A percentile compares a stretch with the other conserved stretches of the same genome.
phyloP scores from a whole-genome alignment of 2,329 filamentous ascomycete species.

The Graphiopsis chlorocephala region DNA sequence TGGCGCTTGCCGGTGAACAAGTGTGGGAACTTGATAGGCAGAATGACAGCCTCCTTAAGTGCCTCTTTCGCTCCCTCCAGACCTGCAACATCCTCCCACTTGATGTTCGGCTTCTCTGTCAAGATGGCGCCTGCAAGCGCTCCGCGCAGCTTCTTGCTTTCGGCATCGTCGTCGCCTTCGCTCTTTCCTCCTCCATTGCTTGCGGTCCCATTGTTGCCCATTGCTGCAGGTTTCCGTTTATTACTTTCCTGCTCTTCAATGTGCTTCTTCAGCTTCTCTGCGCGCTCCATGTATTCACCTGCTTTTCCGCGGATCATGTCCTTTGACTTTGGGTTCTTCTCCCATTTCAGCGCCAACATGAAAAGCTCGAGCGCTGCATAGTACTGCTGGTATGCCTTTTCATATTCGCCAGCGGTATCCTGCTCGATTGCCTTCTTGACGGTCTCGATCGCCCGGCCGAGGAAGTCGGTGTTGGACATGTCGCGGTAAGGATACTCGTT shows the following conservation, averaged over 20 bases:
- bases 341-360: slow-evolving; percentile 99
- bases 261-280: slow-evolving; percentile 95
- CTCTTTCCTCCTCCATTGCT: slow-evolving; percentile 62
- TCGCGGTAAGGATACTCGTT: neutral
- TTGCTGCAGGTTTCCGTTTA: slow-evolving; percentile 66
- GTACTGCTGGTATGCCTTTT: slow-evolving; percentile 94
- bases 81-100: slow-evolving; percentile 97
- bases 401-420: slow-evolving; percentile 93
- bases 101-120: slow-evolving; percentile 91
- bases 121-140: slow-evolving; percentile 89
- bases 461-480: slow-evolving; percentile 97
- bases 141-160: slow-evolving; percentile 90
- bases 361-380: slow-evolving; percentile 95
- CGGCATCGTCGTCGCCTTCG: slow-evolving; percentile 62
- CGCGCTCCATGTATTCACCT: slow-evolving; percentile 95
- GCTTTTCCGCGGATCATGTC: slow-evolving; percentile 96
- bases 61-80: slow-evolving; percentile 93
- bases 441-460: slow-evolving; percentile 91
- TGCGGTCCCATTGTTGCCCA: slow-evolving; percentile 69
- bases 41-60: slow-evolving; percentile 92
- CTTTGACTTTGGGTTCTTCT: slow-evolving; percentile 96
- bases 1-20: slow-evolving; percentile 94
- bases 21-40: slow-evolving; percentile 98
- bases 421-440: slow-evolving; percentile 97
- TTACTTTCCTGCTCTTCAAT: slow-evolving; percentile 67